A percentile compares a stretch with the other conserved stretches of the same genome.
phyloP scores from a whole-genome alignment of 352 stramenopile genomes.

The Discostella stelligera region DNA sequence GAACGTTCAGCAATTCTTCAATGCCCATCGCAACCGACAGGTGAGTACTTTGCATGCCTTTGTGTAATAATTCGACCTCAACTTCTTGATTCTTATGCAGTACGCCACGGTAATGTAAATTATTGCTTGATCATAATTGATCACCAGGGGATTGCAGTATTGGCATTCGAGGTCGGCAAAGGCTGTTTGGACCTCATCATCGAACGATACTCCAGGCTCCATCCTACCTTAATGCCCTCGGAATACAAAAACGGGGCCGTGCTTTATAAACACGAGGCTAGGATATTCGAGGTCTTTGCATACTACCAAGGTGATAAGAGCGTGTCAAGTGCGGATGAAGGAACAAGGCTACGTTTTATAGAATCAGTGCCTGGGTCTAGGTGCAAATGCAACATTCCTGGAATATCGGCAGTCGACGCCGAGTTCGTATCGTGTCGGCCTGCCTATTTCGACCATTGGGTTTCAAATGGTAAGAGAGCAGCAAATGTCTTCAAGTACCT shows the following conservation, averaged over 20 bases:
- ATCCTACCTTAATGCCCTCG: slow-evolving; percentile 63
- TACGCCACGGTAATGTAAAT: background rate
- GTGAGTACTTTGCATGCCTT: background rate
- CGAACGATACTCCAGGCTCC: slow-evolving; percentile 47
- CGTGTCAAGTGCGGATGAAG: slow-evolving; percentile 52
- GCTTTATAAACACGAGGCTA: slow-evolving; percentile 30
- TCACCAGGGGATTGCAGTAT: slow-evolving; percentile 56
- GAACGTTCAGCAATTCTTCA: slow-evolving; percentile 63
- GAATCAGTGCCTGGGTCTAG: slow-evolving; percentile 24
- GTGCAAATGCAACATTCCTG: slow-evolving; percentile 48
- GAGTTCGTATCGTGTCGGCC: slow-evolving; percentile 52
- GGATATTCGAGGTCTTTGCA: slow-evolving; percentile 70
- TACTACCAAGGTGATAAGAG: slow-evolving; percentile 68
- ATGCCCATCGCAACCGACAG: slow-evolving; percentile 52
- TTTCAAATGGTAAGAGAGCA: slow-evolving; percentile 65
- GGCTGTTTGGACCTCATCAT: slow-evolving; percentile 51
- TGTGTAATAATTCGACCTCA: background rate
- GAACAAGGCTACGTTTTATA: slow-evolving; percentile 72
- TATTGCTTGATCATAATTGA: background rate
- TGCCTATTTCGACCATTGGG: slow-evolving; percentile 85
- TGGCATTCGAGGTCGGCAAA: slow-evolving; percentile 62
- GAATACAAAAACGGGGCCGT: slow-evolving; percentile 33
- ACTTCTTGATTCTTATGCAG: background rate
- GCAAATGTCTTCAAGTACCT: background rate
- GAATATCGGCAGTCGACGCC: slow-evolving; percentile 53